Evolutionary conservation across 140 eudicot genomes (phyloP), one percentile per base, ranked within the genome.

Genomic region (Stevia rebaudiana): DNA sequence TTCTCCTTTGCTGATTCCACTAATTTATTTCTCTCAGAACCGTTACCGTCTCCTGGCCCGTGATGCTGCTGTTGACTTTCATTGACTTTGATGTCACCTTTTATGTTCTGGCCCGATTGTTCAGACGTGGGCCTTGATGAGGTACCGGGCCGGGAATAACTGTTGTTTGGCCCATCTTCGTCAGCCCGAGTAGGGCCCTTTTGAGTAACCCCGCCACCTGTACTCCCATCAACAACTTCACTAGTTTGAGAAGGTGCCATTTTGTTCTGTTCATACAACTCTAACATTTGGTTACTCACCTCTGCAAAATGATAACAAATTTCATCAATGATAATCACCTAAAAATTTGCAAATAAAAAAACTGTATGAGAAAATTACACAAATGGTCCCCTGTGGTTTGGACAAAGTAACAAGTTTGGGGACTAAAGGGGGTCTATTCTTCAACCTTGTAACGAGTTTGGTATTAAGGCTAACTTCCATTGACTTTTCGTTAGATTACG

Each of bases 221-320:
- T 80, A 61, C 95, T 87, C 6, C 88, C 94, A 51, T 87, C 96
- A 49, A 80, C 95, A 15, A 83, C 94, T 78, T 94, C 99, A 76
- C 90, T 83, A 17, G 88, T 83, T 76, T 94, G 99, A 61, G 95
- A 71, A 63, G 83, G 89, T 8, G 94, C 94, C 65, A 75, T 76
- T 79, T 80, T 78, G 37, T 88, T 94, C 72, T 94, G 99, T 54
- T 94, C 97, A 68, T 94, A 94, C 51, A 94, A 67, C 57, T 94
- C 99, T 24, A 94, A 66, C 97, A 94, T 85, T 78, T 94, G 99
- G 74, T 94, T 94, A 77, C 99, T 88, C 43, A 94, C 95, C 80
- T 88, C 99, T 94, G 90, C 83, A 81, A 73, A 74, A 9, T 44
- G 39, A 35, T 8, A 62, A 62, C 5, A 57, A 0, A 68, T 13